These are phyloP conservation scores for Chaetomium tenue DNA, from an alignment of 495 filamentous ascomycete genomes.

Conservation along the genomic window DNA sequence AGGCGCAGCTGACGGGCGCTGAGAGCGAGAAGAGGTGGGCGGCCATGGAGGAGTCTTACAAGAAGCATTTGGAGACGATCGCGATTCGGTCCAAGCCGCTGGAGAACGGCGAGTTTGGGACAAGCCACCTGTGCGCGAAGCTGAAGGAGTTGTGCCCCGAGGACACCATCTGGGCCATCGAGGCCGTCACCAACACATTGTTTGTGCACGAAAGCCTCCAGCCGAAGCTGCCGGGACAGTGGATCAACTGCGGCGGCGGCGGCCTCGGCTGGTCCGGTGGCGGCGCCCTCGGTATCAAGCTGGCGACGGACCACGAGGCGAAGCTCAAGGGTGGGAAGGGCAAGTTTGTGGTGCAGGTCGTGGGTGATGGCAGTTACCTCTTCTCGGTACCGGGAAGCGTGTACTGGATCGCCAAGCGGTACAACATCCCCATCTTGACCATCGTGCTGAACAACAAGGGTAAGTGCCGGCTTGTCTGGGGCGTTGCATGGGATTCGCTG, in stretches of 20 bases:
- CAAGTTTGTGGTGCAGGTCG: slow-evolving; percentile 89
- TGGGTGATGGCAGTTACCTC: slow-evolving; percentile 88
- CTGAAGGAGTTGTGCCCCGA: slow-evolving; percentile 64
- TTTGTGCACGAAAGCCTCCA: slow-evolving; percentile 81
- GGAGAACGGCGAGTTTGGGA: slow-evolving; percentile 64
- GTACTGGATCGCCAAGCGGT: slow-evolving; percentile 87
- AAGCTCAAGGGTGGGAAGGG: slow-evolving; percentile 61
- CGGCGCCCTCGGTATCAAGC: slow-evolving; percentile 80
- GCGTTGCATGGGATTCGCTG: neutral
- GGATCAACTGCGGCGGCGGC: slow-evolving; percentile 93
- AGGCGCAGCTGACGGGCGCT: slow-evolving; percentile 48
- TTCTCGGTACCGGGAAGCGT: slow-evolving; percentile 87
- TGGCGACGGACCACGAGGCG: slow-evolving; percentile 67
- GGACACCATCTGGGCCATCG: slow-evolving; percentile 81
- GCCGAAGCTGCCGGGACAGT: slow-evolving; percentile 71
- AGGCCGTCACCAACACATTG: slow-evolving; percentile 80
- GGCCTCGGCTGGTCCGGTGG: slow-evolving; percentile 96
- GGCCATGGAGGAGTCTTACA: slow-evolving; percentile 58
- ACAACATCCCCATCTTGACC: slow-evolving; percentile 83
- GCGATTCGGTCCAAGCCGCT: slow-evolving; percentile 54
- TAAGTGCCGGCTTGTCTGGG: slow-evolving; percentile 20
- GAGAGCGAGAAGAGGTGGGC: slow-evolving; percentile 53
- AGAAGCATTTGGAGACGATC: slow-evolving; percentile 59
- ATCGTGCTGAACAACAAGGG: slow-evolving; percentile 94
- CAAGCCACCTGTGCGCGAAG: slow-evolving; percentile 64